phyloP scores from a whole-genome alignment of 2,329 filamentous ascomycete species.

The Fusarium irregulare region DNA sequence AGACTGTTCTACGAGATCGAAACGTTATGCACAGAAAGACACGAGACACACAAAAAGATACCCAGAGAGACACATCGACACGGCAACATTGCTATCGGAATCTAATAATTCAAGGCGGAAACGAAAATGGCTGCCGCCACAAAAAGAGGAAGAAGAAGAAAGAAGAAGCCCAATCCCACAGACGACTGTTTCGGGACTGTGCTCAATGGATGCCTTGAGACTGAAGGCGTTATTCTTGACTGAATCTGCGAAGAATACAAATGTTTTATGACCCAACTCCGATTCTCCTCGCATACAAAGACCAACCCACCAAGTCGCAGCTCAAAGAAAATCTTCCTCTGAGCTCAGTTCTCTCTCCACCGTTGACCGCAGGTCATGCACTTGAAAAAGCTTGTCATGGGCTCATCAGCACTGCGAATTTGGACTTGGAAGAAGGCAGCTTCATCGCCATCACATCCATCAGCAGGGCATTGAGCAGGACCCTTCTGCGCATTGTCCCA shows the following conservation, averaged over 20 bases:
- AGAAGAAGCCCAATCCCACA: background rate
- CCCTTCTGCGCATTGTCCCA: slow-evolving; percentile 94
- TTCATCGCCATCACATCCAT: slow-evolving; percentile 82
- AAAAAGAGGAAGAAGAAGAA: slow-evolving; percentile 10
- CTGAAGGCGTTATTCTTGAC: background rate
- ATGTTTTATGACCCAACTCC: slow-evolving; percentile 24
- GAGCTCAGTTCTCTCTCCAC: slow-evolving; percentile 72
- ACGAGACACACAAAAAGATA: background rate
- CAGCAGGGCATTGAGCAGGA: slow-evolving; percentile 82
- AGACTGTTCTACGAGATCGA: slow-evolving; percentile 13
- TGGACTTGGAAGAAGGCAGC: slow-evolving; percentile 97
- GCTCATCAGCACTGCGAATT: slow-evolving; percentile 97
- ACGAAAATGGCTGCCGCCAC: background rate
- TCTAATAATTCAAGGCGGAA: background rate
- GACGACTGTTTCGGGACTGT: background rate
- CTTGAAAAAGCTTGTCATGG: slow-evolving; percentile 97
- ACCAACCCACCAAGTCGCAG: slow-evolving; percentile 16
- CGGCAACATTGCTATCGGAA: background rate
- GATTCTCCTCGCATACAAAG: slow-evolving; percentile 38
- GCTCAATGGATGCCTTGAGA: background rate
- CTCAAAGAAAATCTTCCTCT: slow-evolving; percentile 7
- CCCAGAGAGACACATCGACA: background rate
- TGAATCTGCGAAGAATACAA: slow-evolving; percentile 16
- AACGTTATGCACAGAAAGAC: background rate
- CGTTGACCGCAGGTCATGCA: slow-evolving; percentile 74